Percentiles rank a stretch among this genome's conserved stretches.
These are phyloP conservation scores for Amauroascus niger DNA, from an alignment of 2,329 filamentous ascomycete genomes.

Conservation along the genomic window DNA sequence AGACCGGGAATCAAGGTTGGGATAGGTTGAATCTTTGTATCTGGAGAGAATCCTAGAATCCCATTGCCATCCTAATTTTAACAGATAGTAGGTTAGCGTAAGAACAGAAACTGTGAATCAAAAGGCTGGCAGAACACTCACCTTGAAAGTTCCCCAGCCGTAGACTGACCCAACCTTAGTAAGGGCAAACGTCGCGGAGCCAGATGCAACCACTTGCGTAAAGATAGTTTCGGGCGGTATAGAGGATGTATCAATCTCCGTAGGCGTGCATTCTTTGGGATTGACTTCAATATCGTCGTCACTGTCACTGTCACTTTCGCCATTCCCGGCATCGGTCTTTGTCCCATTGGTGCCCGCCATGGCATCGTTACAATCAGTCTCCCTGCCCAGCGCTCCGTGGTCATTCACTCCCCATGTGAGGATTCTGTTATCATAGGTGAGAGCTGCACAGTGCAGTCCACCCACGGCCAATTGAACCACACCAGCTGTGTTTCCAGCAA, in stretches of 20 bases:
- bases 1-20: conserved; percentile 42
- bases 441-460: conserved; percentile 68
- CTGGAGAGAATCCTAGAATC: conserved; percentile 46
- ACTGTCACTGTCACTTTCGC: conserved; percentile 24
- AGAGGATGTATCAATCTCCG: conserved; percentile 38
- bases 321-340: too few species aligned
- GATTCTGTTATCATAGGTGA: conserved; percentile 71
- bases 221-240: conserved; percentile 48
- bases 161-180: conserved; percentile 52
- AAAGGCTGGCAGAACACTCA: conserved; percentile 26
- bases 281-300: conserved; percentile 47
- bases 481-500: conserved; percentile 44
- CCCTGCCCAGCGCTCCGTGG: conserved; percentile 65
- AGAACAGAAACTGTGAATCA: background rate
- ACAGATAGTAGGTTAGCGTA: background rate
- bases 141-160: conserved; percentile 54
- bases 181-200: conserved; percentile 51
- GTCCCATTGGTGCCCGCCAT: conserved; percentile 40
- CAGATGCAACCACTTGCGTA: conserved; percentile 48
- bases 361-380: conserved; percentile 58
- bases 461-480: conserved; percentile 51
- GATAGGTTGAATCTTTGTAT: conserved; percentile 32
- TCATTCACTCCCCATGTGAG: conserved; percentile 84
- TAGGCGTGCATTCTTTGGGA: conserved; percentile 47
- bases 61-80: conserved; percentile 50